Percentiles rank a stretch among this genome's conserved stretches.
phyloP scores from a whole-genome alignment of 345 rosid species.

The Anacardium occidentale region DNA sequence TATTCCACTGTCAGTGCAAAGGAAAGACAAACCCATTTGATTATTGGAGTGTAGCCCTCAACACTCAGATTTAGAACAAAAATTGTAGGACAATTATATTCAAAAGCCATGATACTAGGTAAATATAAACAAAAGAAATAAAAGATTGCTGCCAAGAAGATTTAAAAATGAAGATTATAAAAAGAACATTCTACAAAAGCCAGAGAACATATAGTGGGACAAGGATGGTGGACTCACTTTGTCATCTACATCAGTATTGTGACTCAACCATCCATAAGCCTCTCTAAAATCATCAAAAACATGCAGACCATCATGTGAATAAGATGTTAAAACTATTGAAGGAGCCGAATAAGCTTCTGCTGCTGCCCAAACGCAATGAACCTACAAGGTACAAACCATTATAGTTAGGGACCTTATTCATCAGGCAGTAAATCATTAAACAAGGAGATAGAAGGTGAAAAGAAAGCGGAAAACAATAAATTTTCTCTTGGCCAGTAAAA shows the following conservation, averaged over 20 bases:
- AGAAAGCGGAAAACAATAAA: neutral
- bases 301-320: slow-evolving; percentile 71
- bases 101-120: no score
- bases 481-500: neutral
- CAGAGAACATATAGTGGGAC: neutral
- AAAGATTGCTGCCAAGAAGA: no score
- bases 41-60: no score
- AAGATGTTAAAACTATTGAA: slow-evolving; percentile 88
- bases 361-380: slow-evolving; percentile 99
- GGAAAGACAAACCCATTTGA: neutral
- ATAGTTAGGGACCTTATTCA: slow-evolving; percentile 11
- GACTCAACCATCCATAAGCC: slow-evolving; percentile 93
- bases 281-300: slow-evolving; percentile 99
- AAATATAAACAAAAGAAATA: no score
- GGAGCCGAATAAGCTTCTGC: slow-evolving; percentile 99
- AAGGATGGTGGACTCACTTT: slow-evolving; percentile 50
- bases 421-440: neutral
- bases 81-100: no score
- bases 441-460: neutral
- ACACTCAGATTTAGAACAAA: no score
- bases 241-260: slow-evolving; percentile 98
- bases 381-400: slow-evolving; percentile 40
- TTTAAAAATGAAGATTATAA: neutral
- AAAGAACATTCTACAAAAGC: neutral
- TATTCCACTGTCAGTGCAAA: neutral